Percentiles rank a stretch among this genome's conserved stretches.
Evolutionary conservation across 352 stramenopile genomes (phyloP).

Genomic region (Blastocystis sp.): DNA sequence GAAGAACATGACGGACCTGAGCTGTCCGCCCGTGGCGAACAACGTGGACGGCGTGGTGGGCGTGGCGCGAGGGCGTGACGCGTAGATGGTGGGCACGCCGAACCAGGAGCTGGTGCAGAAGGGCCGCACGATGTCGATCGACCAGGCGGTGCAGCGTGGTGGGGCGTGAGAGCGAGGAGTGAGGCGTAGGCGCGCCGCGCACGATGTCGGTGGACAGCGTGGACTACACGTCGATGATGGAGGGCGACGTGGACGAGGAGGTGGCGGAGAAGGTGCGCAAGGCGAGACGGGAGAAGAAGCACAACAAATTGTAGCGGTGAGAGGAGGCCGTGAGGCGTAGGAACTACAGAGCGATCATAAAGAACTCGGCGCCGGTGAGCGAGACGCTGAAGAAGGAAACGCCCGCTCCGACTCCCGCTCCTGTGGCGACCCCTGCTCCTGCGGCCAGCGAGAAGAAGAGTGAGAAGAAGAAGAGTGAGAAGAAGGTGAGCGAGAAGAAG

Average conservation of each 20-base stretch:
- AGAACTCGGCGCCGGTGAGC: slow-evolving; percentile 19
- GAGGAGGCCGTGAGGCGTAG: neutral
- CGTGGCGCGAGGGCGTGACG: neutral
- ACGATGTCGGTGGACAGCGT: slow-evolving; percentile 67
- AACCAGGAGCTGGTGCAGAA: slow-evolving; percentile 67
- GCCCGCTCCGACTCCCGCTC: neutral
- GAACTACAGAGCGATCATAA: slow-evolving; percentile 38
- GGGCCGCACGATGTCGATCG: slow-evolving; percentile 65
- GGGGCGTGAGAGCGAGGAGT: neutral
- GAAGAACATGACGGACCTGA: slow-evolving; percentile 48
- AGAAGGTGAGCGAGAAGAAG: slow-evolving; percentile 31
- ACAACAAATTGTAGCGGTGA: slow-evolving; percentile 6
- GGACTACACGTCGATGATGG: slow-evolving; percentile 62
- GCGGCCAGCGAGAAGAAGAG: slow-evolving; percentile 30
- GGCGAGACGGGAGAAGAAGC: slow-evolving; percentile 9
- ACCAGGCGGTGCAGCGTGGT: slow-evolving; percentile 30
- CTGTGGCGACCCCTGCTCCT: neutral
- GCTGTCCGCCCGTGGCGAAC: neutral
- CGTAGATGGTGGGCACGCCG: slow-evolving; percentile 24
- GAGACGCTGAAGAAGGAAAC: neutral
- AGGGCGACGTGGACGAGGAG: slow-evolving; percentile 48
- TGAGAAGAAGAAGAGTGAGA: slow-evolving; percentile 40
- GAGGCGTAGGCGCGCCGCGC: slow-evolving; percentile 11
- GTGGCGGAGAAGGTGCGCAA: slow-evolving; percentile 22
- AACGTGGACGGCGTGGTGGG: slow-evolving; percentile 12